These are phyloP conservation scores for Lachnellula arida DNA, from an alignment of 2,329 filamentous ascomycete genomes.

Conservation along the genomic window DNA sequence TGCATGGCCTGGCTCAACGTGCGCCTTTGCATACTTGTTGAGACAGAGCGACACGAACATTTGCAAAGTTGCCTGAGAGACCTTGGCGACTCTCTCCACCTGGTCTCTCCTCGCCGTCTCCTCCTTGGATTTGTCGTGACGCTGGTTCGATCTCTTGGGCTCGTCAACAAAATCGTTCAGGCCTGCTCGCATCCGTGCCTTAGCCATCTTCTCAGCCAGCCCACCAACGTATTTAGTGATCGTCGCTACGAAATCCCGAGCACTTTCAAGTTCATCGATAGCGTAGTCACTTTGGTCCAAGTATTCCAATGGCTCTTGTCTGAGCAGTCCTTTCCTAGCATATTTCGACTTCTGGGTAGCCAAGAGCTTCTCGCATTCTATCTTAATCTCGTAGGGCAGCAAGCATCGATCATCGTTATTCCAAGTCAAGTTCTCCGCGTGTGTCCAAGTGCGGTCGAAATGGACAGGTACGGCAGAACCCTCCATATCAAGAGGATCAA, in stretches of 20 bases:
- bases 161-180: constrained; percentile 41
- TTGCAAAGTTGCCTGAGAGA: constrained; percentile 68
- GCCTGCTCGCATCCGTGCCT: constrained; percentile 47
- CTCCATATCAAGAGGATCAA: constrained; percentile 98
- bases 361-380: constrained; percentile 64
- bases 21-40: constrained; percentile 84
- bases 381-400: constrained; percentile 66
- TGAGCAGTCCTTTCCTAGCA: constrained; percentile 54
- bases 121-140: constrained; percentile 30
- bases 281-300: constrained; percentile 63
- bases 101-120: constrained; percentile 29
- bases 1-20: constrained; percentile 90
- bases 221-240: constrained; percentile 69
- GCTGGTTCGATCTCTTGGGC: constrained; percentile 26
- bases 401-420: constrained; percentile 71
- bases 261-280: constrained; percentile 77
- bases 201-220: constrained; percentile 56
- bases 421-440: constrained; percentile 72
- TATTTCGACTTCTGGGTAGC: constrained; percentile 63
- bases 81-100: constrained; percentile 71
- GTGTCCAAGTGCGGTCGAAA: constrained; percentile 86
- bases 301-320: constrained; percentile 60
- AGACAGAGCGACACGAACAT: constrained; percentile 79
- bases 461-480: constrained; percentile 87
- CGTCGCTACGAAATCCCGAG: constrained; percentile 73